Evolutionary conservation across 441 rosid species (phyloP).

Genomic region (Codiaeum variegatum): DNA sequence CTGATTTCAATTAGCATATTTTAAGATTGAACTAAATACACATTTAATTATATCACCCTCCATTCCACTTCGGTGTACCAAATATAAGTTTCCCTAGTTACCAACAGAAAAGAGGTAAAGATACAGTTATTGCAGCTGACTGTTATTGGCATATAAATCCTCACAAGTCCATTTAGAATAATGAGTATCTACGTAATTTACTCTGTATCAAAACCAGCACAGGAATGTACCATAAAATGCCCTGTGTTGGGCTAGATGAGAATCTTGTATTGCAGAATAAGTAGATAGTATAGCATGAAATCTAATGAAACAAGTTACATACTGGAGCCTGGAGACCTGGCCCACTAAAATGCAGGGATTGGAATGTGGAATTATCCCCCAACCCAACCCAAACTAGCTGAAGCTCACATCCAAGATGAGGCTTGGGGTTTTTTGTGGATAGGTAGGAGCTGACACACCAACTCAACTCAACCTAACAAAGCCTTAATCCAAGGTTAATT

Average conservation of each 20-base stretch:
- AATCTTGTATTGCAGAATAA: neutral
- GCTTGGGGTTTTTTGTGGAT: neutral
- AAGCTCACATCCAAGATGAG: neutral
- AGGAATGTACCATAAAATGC: neutral
- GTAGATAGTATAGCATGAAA: neutral
- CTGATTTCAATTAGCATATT: neutral
- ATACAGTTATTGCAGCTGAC: neutral
- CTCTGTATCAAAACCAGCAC: neutral
- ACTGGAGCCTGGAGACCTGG: neutral
- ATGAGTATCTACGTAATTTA: neutral
- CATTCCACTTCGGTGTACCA: no score
- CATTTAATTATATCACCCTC: no score
- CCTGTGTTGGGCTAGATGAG: neutral
- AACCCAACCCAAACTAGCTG: neutral
- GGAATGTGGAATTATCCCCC: neutral
- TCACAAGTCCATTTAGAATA: slow-evolving; percentile 4
- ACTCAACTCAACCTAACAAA: no score
- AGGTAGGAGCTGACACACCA: no score
- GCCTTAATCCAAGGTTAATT: no score
- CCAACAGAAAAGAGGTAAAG: neutral
- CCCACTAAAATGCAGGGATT: neutral
- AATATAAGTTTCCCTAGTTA: neutral
- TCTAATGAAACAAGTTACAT: neutral
- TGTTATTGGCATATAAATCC: neutral
- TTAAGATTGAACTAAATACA: no score